phyloP scores from a whole-genome alignment of 2,329 filamentous ascomycete genomes.

The Cryphonectria carpinicola region DNA sequence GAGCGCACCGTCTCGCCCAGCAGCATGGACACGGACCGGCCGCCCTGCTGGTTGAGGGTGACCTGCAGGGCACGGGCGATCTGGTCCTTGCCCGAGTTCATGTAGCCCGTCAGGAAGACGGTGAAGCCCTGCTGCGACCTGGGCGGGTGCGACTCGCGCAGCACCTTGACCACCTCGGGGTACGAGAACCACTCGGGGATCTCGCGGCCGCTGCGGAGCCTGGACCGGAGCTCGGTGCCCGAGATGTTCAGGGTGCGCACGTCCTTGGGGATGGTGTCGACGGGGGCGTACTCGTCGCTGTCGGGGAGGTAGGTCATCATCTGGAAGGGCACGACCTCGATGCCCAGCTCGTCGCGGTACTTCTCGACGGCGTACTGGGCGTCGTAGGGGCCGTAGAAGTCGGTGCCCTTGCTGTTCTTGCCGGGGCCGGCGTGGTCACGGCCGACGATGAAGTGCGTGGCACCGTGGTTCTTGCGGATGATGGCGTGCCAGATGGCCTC shows the following conservation, averaged over 20 bases:
- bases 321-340: slow-evolving; percentile 99
- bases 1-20: slow-evolving; percentile 93
- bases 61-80: slow-evolving; percentile 95
- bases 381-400: slow-evolving; percentile 98
- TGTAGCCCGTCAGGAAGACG: slow-evolving; percentile 95
- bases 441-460: slow-evolving; percentile 98
- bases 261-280: slow-evolving; percentile 84
- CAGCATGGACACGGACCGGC: slow-evolving; percentile 89
- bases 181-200: slow-evolving; percentile 99
- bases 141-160: slow-evolving; percentile 94
- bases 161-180: slow-evolving; percentile 94
- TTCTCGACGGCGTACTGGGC: slow-evolving; percentile 96
- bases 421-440: slow-evolving; percentile 97
- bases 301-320: slow-evolving; percentile 99
- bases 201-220: slow-evolving; percentile 87
- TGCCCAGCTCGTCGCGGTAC: slow-evolving; percentile 94
- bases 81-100: slow-evolving; percentile 96
- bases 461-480: slow-evolving; percentile 99
- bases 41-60: slow-evolving; percentile 96
- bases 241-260: slow-evolving; percentile 87
- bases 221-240: slow-evolving; percentile 86
- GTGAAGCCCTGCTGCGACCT: slow-evolving; percentile 95
- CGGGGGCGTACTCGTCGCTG: slow-evolving; percentile 92
- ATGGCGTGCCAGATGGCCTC: slow-evolving; percentile 99
- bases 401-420: slow-evolving; percentile 95